Conservation (phyloP, 2,329 filamentous ascomycete genomes). For the Colletotrichum tamarilloi region DNA sequence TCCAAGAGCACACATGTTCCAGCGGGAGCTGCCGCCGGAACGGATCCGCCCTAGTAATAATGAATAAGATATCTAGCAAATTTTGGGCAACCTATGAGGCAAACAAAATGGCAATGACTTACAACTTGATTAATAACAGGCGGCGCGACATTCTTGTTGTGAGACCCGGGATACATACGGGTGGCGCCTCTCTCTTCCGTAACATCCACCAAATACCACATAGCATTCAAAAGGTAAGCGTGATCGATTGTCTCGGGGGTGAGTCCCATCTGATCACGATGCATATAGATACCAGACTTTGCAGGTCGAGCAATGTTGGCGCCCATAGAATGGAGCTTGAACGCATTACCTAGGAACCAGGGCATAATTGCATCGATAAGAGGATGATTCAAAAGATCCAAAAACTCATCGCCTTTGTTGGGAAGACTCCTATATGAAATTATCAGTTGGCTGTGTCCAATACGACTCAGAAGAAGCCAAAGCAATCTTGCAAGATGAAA, state of each 20-base stretch:
- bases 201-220: slow-evolving; percentile 4
- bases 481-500: no score
- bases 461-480: no score
- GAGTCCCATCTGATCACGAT: slow-evolving; percentile 10
- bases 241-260: slow-evolving; percentile 3
- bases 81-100: rapidly evolving
- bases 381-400: slow-evolving; percentile 13
- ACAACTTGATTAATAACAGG: not conserved
- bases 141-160: slow-evolving; percentile 6
- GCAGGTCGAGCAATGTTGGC: slow-evolving; percentile 11
- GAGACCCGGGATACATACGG: slow-evolving; percentile 12
- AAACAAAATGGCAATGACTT: not conserved
- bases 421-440: not conserved
- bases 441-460: not conserved
- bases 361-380: slow-evolving; percentile 10
- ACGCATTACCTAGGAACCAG: slow-evolving; percentile 6
- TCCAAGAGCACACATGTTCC: slow-evolving; percentile 9
- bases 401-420: slow-evolving; percentile 11
- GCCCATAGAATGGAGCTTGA: not conserved
- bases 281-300: slow-evolving; percentile 21
- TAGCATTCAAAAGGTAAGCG: not conserved
- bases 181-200: slow-evolving; percentile 14
- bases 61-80: not conserved
- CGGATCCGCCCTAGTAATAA: not conserved
- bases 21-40: slow-evolving; percentile 15